phyloP scores from a whole-genome alignment of 192 early-diverging fungal genomes.

The Polychytrium aggregatum region DNA sequence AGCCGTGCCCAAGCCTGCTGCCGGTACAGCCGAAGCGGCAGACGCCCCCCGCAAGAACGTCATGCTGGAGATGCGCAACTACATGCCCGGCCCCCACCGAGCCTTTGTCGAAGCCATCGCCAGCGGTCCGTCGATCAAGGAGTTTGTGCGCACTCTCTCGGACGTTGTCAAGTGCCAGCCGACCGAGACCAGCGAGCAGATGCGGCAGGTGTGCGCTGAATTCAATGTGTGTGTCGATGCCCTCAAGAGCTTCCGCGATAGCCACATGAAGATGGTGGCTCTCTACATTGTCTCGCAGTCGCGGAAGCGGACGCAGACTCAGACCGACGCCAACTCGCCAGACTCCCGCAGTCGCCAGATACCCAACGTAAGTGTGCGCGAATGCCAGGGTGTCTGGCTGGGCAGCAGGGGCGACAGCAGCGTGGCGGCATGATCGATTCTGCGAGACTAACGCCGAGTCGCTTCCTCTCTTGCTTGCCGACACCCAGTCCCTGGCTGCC shows the following conservation, averaged over 20 bases:
- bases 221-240: constrained; percentile 75
- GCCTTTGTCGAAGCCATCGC: constrained; percentile 58
- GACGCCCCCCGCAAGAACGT: constrained; percentile 48
- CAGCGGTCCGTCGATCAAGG: constrained; percentile 23
- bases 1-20: constrained; percentile 3
- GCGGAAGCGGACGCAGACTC: constrained; percentile 55
- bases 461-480: too few species aligned
- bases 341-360: too few species aligned
- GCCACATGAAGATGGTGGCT: constrained; percentile 85
- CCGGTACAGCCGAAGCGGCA: constrained; percentile 13
- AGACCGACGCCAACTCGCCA: too few species aligned
- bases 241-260: constrained; percentile 79
- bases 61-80: constrained; percentile 84
- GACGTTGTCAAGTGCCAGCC: constrained; percentile 10
- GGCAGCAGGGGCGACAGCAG: too few species aligned
- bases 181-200: constrained; percentile 9
- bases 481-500: constrained; percentile 19
- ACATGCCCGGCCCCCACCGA: constrained; percentile 83
- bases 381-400: too few species aligned
- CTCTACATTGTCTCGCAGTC: constrained; percentile 83
- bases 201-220: constrained; percentile 37
- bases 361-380: too few species aligned
- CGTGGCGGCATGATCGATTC: too few species aligned
- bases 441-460: too few species aligned
- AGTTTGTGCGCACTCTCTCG: constrained; percentile 11